Conservation (phyloP, 768 basidiomycete species). For the Cyclocybe aegerita region DNA sequence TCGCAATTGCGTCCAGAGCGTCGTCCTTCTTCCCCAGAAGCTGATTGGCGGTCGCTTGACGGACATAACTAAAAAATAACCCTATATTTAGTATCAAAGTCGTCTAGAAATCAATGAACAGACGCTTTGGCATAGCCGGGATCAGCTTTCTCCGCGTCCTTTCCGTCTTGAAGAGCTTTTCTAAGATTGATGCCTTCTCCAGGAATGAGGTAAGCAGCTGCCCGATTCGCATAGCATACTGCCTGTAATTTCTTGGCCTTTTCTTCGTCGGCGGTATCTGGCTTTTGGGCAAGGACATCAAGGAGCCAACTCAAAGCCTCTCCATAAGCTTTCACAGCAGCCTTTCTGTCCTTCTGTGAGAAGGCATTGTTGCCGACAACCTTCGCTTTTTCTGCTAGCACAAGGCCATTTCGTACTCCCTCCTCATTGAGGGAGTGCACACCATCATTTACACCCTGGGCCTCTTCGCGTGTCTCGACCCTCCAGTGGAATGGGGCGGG, state of each 20-base stretch:
- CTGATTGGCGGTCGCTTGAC: constrained; percentile 28
- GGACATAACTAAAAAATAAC: constrained; percentile 24
- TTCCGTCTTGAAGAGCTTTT: constrained; percentile 32
- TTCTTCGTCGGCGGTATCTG: constrained; percentile 20
- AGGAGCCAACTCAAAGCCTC: constrained; percentile 25
- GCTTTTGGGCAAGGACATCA: constrained; percentile 25
- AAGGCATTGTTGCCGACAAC: constrained; percentile 23
- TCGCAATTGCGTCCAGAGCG: constrained; percentile 24
- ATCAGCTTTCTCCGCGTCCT: constrained; percentile 23
- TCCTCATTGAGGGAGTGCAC: constrained; percentile 25
- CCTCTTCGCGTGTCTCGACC: constrained; percentile 31
- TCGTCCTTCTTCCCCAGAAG: constrained; percentile 17
- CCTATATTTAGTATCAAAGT: background rate
- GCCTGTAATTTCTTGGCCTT: constrained; percentile 23
- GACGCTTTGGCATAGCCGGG: constrained; percentile 31
- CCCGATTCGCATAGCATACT: constrained; percentile 31
- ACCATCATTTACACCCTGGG: constrained; percentile 25
- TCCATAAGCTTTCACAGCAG: constrained; percentile 27
- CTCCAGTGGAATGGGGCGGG: constrained; percentile 35
- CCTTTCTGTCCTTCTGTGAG: constrained; percentile 21
- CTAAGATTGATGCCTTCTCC: constrained; percentile 22
- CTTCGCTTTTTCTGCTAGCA: constrained; percentile 24
- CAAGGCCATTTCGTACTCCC: constrained; percentile 20
- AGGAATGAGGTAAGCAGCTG: constrained; percentile 29
- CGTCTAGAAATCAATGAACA: constrained; percentile 1